Evolutionary conservation across 805 yeast genomes (phyloP).

Genomic region (Candida insectorum): DNA sequence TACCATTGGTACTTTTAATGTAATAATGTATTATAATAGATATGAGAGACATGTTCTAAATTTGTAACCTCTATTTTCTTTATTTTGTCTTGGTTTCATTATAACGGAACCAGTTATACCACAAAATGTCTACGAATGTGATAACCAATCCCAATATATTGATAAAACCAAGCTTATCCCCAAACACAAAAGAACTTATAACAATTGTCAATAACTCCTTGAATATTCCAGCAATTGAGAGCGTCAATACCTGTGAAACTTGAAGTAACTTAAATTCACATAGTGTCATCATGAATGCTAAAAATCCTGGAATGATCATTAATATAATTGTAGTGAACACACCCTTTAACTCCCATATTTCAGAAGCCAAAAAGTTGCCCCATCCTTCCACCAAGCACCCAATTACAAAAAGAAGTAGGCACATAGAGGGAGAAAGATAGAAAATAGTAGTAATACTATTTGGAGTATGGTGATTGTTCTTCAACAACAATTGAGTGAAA

Average conservation of each 20-base stretch:
- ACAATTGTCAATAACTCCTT: slow-evolving; percentile 87
- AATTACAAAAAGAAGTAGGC: slow-evolving; percentile 51
- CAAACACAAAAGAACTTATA: slow-evolving; percentile 63
- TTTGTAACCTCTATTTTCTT: no score
- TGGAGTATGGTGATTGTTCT: slow-evolving; percentile 43
- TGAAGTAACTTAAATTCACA: slow-evolving; percentile 82
- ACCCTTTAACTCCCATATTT: slow-evolving; percentile 67
- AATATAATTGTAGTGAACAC: slow-evolving; percentile 50
- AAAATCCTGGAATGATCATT: slow-evolving; percentile 74
- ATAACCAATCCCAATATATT: slow-evolving; percentile 73
- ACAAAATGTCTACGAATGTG: slow-evolving; percentile 73
- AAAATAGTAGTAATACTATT: slow-evolving; percentile 84
- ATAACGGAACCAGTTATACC: slow-evolving; percentile 73
- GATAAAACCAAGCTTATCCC: slow-evolving; percentile 63
- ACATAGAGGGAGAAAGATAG: slow-evolving; percentile 84
- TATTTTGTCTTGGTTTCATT: no score
- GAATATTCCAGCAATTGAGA: slow-evolving; percentile 88
- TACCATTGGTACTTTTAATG: no score
- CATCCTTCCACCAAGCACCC: slow-evolving; percentile 75
- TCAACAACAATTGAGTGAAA: slow-evolving; percentile 78
- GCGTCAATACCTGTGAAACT: slow-evolving; percentile 78
- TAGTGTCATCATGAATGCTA: slow-evolving; percentile 87
- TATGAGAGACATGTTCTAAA: no score
- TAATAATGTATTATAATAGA: no score
- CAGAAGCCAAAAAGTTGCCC: slow-evolving; percentile 44